Base-by-base conservation (phyloP, 2,329 filamentous ascomycete species). In the Verticillium albo-atrum region DNA sequence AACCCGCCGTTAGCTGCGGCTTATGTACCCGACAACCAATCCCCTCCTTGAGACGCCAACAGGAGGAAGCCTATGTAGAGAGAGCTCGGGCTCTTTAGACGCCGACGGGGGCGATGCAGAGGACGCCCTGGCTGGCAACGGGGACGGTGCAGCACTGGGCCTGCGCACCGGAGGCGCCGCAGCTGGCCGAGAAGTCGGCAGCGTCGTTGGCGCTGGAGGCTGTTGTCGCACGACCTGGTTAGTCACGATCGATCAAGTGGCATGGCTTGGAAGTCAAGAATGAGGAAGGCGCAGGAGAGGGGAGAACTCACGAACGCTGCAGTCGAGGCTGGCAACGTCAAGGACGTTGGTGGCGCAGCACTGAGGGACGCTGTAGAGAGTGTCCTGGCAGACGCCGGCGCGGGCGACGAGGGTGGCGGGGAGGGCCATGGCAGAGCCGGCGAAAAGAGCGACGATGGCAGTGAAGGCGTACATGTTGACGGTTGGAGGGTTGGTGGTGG, bases 261-360 rank as follows among this genome's bases (percentile, higher is more conserved):
- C 14, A 17, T 17, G 34, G n/a, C 9, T 20, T 9, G 20, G 42
- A 1, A 12, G 10, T 6, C 12, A 37, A 25, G 14, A 3, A 23
- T 2, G 7, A 1, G 5, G 20, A 9, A 10, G 17, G 42, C n/a
- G 3, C 2, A 4, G 20, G 9, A 15, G n/a, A n/a, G n/a, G n/a
- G n/a, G 15, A 15, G 6, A 17, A 47, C 42, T 47, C 9, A 47
- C 42, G 83, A 60, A 73, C 69, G n/a, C 66, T 72, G 70, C 86
- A 89, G 75, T 88, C 75, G 23, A 87, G 74, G 69, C 84, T 74
- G 3, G 79, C 82, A 60, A 87, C 62, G 60, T 82, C 79, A 37
- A 88, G 79, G 34, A 88, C 78, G 63, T 88, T 82, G 26, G 84
- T 85, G 15, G 84, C 80, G 68, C 86, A 89, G 77, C 86, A 89